These are phyloP conservation scores for Apiospora hydei DNA, from an alignment of 2,329 filamentous ascomycete species.

Conservation along the genomic window DNA sequence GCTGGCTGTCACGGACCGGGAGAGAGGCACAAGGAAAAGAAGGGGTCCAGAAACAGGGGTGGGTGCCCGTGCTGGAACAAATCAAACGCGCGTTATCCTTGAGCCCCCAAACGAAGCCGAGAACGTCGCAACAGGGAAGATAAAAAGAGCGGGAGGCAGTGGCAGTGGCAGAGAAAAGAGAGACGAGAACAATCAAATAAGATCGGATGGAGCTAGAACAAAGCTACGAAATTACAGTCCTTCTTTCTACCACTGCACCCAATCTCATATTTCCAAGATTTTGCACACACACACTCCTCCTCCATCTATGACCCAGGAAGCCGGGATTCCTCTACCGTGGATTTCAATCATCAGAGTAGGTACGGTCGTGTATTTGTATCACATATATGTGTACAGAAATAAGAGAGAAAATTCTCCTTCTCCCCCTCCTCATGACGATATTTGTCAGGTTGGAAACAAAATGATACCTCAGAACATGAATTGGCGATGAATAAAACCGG, in stretches of 20 bases:
- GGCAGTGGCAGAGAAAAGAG: neutral
- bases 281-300: neutral
- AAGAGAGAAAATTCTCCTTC: neutral
- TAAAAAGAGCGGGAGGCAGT: neutral
- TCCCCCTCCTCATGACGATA: neutral
- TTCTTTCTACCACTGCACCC: neutral
- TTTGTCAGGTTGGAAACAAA: neutral
- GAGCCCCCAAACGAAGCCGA: neutral
- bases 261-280: neutral
- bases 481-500: neutral
- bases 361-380: neutral
- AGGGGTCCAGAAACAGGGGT: slow-evolving; percentile 17
- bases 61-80: slow-evolving; percentile 6
- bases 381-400: too few relatives aligned
- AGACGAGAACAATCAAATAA: neutral
- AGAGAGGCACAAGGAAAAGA: neutral
- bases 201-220: slow-evolving; percentile 7
- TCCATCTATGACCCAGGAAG: neutral
- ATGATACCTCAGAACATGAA: slow-evolving; percentile 1
- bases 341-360: neutral
- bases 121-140: neutral
- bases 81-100: slow-evolving; percentile 19
- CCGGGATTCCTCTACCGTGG: neutral
- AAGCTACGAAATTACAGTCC: neutral
- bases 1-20: neutral